Base-by-base conservation (phyloP, 2,329 filamentous ascomycete species). In the Sporothrix globosa region DNA sequence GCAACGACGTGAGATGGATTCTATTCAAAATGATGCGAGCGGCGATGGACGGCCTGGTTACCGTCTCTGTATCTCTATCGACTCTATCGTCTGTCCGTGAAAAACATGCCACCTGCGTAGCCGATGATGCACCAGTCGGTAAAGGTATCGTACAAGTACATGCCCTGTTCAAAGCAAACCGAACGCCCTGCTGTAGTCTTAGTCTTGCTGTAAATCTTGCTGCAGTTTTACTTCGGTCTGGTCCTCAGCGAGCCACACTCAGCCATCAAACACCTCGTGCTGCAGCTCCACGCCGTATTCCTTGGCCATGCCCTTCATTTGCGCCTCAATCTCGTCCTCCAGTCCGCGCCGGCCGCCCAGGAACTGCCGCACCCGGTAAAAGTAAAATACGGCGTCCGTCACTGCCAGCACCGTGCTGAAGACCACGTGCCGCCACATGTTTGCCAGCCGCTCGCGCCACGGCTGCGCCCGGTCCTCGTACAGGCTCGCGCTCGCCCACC, bases 281-380 rank as follows among this genome's bases (percentile, higher is more conserved):
- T 97, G 91, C 74, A 98, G 81, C 80, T 98, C 94, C 3, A 98
- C 88, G 0, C 96, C 96, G 81, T 96, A 93, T 75, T 96, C 94
- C 78, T 91, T 92, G 0, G 94, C 95, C 84, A 97, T 92, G 70
- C 85, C 87, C 80, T 87, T 90, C 93, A 98, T 96, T 75, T 91
- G 87, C 77, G 87, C 86, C 83, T 98, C 96, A 73, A 98, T 89
- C 78, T 95, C 93, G 77, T 97, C 95, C 78, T 98, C 96, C 91
- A 98, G 96, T 0, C 94, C 94, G 11, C 89, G 86, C 0, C 94
- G 93, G 2, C 89, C 80, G 0, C 92, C 92, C 14, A 97, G 77
- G 78, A 87, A 86, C 81, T 98, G 94, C 74, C 88, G 86, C 7
- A 96, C 67, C 81, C 91, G 92, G 75, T 89, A 91, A 75, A 91